A percentile compares a stretch with the other conserved stretches of the same genome.
These are phyloP conservation scores for Pseudocercospora eumusae DNA, from an alignment of 2,329 filamentous ascomycete genomes.

Conservation along the genomic window DNA sequence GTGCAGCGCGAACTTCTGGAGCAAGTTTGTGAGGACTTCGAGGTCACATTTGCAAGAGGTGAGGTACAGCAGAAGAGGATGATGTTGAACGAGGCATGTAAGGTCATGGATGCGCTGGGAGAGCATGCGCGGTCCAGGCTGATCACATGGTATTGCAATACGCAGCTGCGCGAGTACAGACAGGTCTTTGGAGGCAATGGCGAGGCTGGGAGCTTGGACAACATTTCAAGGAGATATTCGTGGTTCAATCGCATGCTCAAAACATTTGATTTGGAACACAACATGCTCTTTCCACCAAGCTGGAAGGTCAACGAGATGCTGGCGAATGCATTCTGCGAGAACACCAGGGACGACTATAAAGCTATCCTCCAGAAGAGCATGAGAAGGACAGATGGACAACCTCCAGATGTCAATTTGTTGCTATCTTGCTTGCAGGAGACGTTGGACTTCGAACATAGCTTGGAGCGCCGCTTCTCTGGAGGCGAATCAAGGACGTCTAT, in stretches of 20 bases:
- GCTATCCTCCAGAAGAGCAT: conserved; percentile 86
- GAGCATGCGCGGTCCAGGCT: conserved; percentile 80
- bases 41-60: conserved; percentile 86
- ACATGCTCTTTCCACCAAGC: conserved; percentile 77
- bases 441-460: conserved; percentile 89
- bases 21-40: conserved; percentile 99
- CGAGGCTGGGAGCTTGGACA: conserved; percentile 93
- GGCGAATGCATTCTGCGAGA: conserved; percentile 90
- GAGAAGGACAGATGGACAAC: conserved; percentile 72
- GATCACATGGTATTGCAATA: conserved; percentile 97
- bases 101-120: conserved; percentile 92
- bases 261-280: conserved; percentile 91
- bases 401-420: conserved; percentile 84
- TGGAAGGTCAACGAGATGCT: conserved; percentile 92
- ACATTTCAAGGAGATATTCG: conserved; percentile 89
- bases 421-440: conserved; percentile 92
- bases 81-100: conserved; percentile 80
- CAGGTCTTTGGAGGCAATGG: conserved; percentile 96
- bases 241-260: conserved; percentile 98
- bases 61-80: conserved; percentile 71
- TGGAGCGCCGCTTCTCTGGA: conserved; percentile 79
- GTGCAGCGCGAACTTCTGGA: conserved; percentile 89
- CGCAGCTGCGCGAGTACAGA: conserved; percentile 89
- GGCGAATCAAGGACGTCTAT: conserved; percentile 69
- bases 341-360: conserved; percentile 92